These are phyloP conservation scores for Trichomonas vaginalis DNA, from an alignment of 208 protist genomes.

Conservation along the genomic window DNA sequence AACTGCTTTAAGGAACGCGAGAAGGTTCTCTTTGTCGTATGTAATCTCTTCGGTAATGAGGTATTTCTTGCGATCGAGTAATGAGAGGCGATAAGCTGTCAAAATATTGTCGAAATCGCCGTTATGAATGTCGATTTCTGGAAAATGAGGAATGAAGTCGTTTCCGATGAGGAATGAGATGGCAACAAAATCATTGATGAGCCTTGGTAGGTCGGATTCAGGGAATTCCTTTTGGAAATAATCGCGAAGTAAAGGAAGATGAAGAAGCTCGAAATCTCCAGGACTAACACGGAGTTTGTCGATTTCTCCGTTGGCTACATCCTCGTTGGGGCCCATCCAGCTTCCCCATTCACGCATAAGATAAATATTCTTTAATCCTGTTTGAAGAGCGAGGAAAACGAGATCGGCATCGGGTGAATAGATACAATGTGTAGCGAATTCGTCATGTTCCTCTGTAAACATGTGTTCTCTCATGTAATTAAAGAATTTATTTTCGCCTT, in stretches of 20 bases:
- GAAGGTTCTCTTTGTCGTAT: neutral
- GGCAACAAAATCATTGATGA: neutral
- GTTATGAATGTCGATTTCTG: neutral
- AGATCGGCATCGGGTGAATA: neutral
- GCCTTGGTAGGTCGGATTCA: neutral
- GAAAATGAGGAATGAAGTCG: conserved; percentile 6
- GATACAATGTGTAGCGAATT: conserved; percentile 52
- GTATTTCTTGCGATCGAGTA: neutral
- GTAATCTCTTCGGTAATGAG: neutral
- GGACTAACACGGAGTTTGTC: neutral
- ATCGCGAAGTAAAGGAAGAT: neutral
- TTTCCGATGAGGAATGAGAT: neutral
- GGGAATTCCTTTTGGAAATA: neutral
- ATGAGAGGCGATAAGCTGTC: neutral
- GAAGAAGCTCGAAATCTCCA: neutral
- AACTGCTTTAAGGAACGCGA: neutral
- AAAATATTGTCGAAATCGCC: neutral
- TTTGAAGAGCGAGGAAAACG: neutral
- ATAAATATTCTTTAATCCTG: neutral
- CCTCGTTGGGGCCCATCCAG: neutral
- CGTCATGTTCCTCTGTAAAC: conserved; percentile 53
- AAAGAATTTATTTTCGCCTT: conserved; percentile 14
- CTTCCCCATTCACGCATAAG: neutral
- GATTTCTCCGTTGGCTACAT: neutral
- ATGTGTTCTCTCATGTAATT: conserved; percentile 42